Conservation (phyloP, 2,329 filamentous ascomycete species). For the Teratosphaeria viscida region DNA sequence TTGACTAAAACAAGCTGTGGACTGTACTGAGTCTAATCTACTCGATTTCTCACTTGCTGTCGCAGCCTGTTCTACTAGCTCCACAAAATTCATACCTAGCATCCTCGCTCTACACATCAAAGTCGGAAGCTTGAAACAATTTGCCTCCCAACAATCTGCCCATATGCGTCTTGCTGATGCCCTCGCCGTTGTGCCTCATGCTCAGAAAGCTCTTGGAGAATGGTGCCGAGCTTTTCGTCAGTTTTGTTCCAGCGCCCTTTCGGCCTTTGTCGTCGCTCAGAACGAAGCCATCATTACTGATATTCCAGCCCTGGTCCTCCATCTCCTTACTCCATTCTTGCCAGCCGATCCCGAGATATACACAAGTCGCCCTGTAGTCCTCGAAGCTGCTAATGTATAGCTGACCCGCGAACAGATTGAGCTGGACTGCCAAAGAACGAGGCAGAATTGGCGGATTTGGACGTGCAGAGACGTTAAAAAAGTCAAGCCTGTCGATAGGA, state of each 20-base stretch:
- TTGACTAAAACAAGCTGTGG: neutral
- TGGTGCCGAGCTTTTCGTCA: slow-evolving; percentile 11
- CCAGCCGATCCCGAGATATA: neutral
- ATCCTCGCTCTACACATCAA: neutral
- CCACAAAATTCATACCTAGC: neutral
- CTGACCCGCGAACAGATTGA: slow-evolving; percentile 60
- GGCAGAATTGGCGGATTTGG: slow-evolving; percentile 6
- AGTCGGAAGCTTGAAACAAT: slow-evolving; percentile 8
- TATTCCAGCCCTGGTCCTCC: slow-evolving; percentile 8
- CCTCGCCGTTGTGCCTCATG: slow-evolving; percentile 16
- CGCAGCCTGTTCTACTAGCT: neutral
- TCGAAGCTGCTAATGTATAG: slow-evolving; percentile 47
- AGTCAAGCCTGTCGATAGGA: slow-evolving; percentile 36
- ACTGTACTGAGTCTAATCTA: neutral
- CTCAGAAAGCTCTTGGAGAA: slow-evolving; percentile 14
- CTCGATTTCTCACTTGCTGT: neutral
- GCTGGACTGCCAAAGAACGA: slow-evolving; percentile 31
- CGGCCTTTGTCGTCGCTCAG: neutral
- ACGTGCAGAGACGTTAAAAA: slow-evolving; percentile 32
- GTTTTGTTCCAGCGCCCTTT: neutral
- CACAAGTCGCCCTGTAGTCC: slow-evolving; percentile 37
- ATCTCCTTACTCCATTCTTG: neutral
- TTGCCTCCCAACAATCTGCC: slow-evolving; percentile 14
- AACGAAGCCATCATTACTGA: slow-evolving; percentile 1
- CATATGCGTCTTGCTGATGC: slow-evolving; percentile 18